A percentile compares a stretch with the other conserved stretches of the same genome.
Conservation (phyloP, 768 basidiomycete species). For the Amanita muscaria region DNA sequence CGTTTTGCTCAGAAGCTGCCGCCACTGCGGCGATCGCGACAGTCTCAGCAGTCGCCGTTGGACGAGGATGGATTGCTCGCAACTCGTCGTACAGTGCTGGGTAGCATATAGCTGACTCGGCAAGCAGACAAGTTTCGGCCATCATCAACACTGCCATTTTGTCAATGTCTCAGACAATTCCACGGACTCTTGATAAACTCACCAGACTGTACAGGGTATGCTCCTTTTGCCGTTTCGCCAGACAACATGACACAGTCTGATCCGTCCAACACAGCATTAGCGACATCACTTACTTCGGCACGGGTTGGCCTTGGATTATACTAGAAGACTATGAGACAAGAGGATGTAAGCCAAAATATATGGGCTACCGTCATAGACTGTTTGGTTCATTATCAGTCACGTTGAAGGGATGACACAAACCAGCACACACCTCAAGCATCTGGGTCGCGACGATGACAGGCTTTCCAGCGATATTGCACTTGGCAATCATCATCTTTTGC, state of each 20-base stretch:
- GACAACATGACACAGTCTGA: conserved; percentile 99
- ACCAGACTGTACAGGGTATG: conserved; percentile 94
- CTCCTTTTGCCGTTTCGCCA: conserved; percentile 97
- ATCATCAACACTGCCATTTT: conserved; percentile 80
- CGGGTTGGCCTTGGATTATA: conserved; percentile 98
- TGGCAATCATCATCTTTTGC: conserved; percentile 99
- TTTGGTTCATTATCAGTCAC: conserved; percentile 11
- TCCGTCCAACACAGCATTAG: conserved; percentile 97
- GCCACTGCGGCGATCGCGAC: conserved; percentile 94
- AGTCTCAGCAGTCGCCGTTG: conserved; percentile 92
- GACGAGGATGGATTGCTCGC: conserved; percentile 66
- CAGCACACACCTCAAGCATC: conserved; percentile 80
- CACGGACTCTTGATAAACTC: conserved; percentile 16
- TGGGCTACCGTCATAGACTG: conserved; percentile 85
- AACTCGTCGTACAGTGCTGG: conserved; percentile 91
- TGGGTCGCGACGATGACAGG: conserved; percentile 98
- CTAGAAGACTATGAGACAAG: conserved; percentile 28
- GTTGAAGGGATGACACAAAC: not conserved
- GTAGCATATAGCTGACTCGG: conserved; percentile 93
- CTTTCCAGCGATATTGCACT: conserved; percentile 97
- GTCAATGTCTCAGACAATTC: conserved; percentile 1
- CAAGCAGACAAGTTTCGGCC: conserved; percentile 97
- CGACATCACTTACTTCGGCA: conserved; percentile 98
- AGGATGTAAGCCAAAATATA: not conserved
- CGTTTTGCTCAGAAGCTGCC: conserved; percentile 90